Conservation (phyloP, 1,139 yeast genomes). For the Debaryomyces nepalensis region DNA sequence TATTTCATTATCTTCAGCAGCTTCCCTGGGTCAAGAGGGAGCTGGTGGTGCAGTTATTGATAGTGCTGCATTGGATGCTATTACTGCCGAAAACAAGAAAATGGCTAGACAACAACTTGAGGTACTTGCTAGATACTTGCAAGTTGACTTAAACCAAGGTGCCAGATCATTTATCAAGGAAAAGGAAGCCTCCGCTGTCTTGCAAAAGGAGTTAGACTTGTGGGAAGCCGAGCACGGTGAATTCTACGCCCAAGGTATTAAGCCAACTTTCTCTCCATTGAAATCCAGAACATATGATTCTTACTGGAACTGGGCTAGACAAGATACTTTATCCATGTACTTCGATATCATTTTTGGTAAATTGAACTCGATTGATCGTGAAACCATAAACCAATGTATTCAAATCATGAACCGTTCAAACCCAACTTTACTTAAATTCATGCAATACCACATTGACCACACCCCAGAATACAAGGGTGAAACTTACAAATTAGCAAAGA, state of each 20-base stretch:
- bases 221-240: constrained; percentile 97
- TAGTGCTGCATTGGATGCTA: constrained; percentile 94
- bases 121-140: constrained; percentile 91
- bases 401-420: constrained; percentile 97
- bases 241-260: constrained; percentile 87
- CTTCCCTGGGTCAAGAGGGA: constrained; percentile 57
- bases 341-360: constrained; percentile 95
- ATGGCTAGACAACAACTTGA: constrained; percentile 96
- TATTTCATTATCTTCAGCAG: constrained; percentile 70
- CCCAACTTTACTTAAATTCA: constrained; percentile 90
- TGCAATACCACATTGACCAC: constrained; percentile 96
- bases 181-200: constrained; percentile 80
- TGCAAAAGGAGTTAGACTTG: constrained; percentile 89
- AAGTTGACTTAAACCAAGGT: constrained; percentile 88
- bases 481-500: constrained; percentile 84
- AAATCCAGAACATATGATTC: constrained; percentile 97
- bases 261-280: constrained; percentile 86
- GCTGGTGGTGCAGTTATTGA: constrained; percentile 91
- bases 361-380: constrained; percentile 87
- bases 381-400: constrained; percentile 94
- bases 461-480: constrained; percentile 91
- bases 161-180: constrained; percentile 85
- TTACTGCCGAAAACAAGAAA: constrained; percentile 85
- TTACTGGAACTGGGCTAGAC: constrained; percentile 99
- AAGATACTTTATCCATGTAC: constrained; percentile 91